Conservation (phyloP, 371 early-diverging fungal genomes). For the Mortierella sp. region DNA sequence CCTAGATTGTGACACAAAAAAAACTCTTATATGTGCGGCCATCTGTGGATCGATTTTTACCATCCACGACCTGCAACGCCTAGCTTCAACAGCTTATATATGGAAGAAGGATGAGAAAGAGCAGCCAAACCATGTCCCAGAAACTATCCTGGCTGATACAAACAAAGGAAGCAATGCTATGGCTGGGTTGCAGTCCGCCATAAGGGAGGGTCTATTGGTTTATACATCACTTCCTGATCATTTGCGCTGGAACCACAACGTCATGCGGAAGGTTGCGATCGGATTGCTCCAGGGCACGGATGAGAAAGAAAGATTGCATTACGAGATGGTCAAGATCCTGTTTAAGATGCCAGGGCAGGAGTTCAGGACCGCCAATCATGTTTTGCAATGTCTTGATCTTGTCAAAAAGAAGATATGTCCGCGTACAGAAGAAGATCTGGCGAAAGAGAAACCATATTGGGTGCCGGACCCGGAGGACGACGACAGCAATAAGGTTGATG, state of each 20-base stretch:
- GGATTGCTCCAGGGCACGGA: slow-evolving; percentile 24
- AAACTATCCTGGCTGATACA: too few species aligned
- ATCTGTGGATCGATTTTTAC: slow-evolving; percentile 41
- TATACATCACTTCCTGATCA: slow-evolving; percentile 34
- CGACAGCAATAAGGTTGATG: slow-evolving; percentile 7
- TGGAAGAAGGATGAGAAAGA: background rate
- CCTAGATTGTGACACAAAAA: slow-evolving; percentile 41
- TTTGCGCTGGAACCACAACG: slow-evolving; percentile 35
- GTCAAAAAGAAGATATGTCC: slow-evolving; percentile 24
- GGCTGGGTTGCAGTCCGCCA: slow-evolving; percentile 45
- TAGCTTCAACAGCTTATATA: slow-evolving; percentile 7
- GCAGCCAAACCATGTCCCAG: slow-evolving; percentile 22
- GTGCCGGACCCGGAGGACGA: slow-evolving; percentile 13
- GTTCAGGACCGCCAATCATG: slow-evolving; percentile 36
- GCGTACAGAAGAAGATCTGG: background rate
- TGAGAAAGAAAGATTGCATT: slow-evolving; percentile 34
- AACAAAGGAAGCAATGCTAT: slow-evolving; percentile 32
- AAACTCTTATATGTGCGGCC: slow-evolving; percentile 41
- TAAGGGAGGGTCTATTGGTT: slow-evolving; percentile 44
- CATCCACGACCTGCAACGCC: slow-evolving; percentile 33
- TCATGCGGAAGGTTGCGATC: slow-evolving; percentile 46
- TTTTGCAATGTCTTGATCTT: slow-evolving; percentile 28
- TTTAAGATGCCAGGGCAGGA: slow-evolving; percentile 35
- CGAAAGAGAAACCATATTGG: background rate
- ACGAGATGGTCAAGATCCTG: slow-evolving; percentile 39